Evolutionary conservation across 129 eudicot genomes (phyloP).

Genomic region (Flaveria trinervia): DNA sequence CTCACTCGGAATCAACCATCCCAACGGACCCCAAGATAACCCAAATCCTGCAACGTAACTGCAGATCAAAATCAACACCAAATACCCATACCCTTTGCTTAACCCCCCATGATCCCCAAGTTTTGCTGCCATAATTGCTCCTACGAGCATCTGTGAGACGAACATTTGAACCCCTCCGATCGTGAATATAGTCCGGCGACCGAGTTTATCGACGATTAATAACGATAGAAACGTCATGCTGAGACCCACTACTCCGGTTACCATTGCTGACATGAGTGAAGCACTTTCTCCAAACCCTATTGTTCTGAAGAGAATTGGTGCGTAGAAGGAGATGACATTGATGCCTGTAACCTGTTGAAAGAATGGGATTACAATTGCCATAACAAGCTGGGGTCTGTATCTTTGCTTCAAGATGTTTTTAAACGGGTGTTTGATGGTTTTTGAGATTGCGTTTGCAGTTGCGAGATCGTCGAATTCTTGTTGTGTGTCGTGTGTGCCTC

Average conservation of each 20-base stretch:
- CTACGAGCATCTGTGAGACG: slow-evolving; percentile 52
- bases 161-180: slow-evolving; percentile 68
- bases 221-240: slow-evolving; percentile 47
- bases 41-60: slow-evolving; percentile 66
- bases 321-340: slow-evolving; percentile 49
- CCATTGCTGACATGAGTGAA: slow-evolving; percentile 53
- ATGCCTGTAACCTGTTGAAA: slow-evolving; percentile 62
- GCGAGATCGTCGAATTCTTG: slow-evolving; percentile 65
- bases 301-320: slow-evolving; percentile 54
- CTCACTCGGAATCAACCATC: slow-evolving; percentile 75
- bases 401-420: slow-evolving; percentile 32
- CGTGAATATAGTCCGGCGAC: slow-evolving; percentile 46
- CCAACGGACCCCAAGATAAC: slow-evolving; percentile 81
- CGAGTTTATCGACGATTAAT: slow-evolving; percentile 55
- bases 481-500: slow-evolving; percentile 58
- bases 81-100: slow-evolving; percentile 49
- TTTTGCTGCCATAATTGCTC: slow-evolving; percentile 53
- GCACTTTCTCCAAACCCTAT: slow-evolving; percentile 66
- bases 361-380: slow-evolving; percentile 51
- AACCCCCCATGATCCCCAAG: slow-evolving; percentile 62
- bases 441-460: slow-evolving; percentile 50
- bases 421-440: slow-evolving; percentile 42
- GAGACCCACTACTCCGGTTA: slow-evolving; percentile 46
- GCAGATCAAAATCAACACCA: slow-evolving; percentile 48
- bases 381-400: slow-evolving; percentile 55